A percentile compares a stretch with the other conserved stretches of the same genome.
These are phyloP conservation scores for Trichoderma polysporum DNA, from an alignment of 2,329 filamentous ascomycete genomes.

Conservation along the genomic window DNA sequence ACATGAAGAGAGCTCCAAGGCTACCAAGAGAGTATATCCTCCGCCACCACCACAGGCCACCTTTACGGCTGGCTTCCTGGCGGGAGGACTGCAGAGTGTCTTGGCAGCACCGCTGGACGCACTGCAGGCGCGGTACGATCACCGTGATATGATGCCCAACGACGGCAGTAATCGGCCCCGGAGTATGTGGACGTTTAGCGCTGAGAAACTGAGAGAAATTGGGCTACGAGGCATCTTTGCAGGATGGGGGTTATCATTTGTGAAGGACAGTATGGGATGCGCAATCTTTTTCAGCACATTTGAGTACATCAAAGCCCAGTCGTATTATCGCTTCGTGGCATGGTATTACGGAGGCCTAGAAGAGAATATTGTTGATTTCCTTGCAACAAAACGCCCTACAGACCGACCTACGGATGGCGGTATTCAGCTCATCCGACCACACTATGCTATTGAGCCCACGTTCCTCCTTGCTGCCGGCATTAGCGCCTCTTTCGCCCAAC, in stretches of 20 bases:
- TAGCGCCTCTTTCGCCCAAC: constrained; percentile 66
- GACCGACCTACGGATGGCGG: constrained; percentile 29
- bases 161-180: constrained; percentile 46
- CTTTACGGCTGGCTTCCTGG: constrained; percentile 68
- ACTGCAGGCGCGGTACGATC: constrained; percentile 70
- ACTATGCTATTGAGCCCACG: constrained; percentile 72
- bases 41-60: constrained; percentile 63
- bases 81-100: constrained; percentile 67
- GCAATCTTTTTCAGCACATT: constrained; percentile 74
- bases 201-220: constrained; percentile 65
- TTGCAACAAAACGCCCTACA: constrained; percentile 47
- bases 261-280: constrained; percentile 68
- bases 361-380: constrained; percentile 50
- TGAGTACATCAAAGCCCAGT: constrained; percentile 73
- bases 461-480: constrained; percentile 70
- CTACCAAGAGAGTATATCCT: constrained; percentile 65
- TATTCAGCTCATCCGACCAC: constrained; percentile 62
- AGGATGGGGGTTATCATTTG: constrained; percentile 66
- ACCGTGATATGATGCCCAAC: constrained; percentile 46
- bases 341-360: constrained; percentile 66
- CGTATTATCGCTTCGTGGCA: constrained; percentile 67
- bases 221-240: constrained; percentile 71
- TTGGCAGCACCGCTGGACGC: constrained; percentile 74
- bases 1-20: constrained; percentile 61
- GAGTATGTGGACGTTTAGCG: constrained; percentile 73